Evolutionary conservation across 768 basidiomycete genomes (phyloP), one percentile per base, ranked within the genome.

Genomic region (Plicaturopsis crispa): DNA sequence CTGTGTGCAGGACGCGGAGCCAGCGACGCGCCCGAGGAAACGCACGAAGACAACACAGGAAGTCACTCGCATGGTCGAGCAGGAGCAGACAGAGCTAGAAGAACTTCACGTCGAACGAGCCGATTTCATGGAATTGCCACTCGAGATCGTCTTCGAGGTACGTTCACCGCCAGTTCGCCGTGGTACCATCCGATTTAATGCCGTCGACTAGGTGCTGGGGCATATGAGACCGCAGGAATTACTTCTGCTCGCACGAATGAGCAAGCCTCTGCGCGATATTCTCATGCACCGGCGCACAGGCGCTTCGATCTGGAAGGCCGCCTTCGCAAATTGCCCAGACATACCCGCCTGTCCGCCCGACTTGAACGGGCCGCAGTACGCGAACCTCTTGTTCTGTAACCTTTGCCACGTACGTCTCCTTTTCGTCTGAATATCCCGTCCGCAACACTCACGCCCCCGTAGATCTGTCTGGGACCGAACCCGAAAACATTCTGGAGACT

Each of bases 251-350:
- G 33, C 51, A 2, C 48, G 51, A 16, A 51, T 51, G 1, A 48
- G 48, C 1, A 54, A 54, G 30, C 24, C 28, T 7, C 39, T 55
- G 5, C 49, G 53, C 1, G 21, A 37, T 6, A 23, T 46, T 24
- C 44, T 55, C 28, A 50, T 47, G 45, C n/a, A n/a, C n/a, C 38
- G 33, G 20, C 46, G 43, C 20, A 51, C 56, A 3, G 45, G 50
- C 1, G 28, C 22, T 4, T 45, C 43, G 3, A 38, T 59, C 7
- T 61, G 59, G 59, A 48, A 45, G 28, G 39, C 37, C 5, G 51
- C 61, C 1, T 47, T 21, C n/a, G 13, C 26, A 12, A 40, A 44
- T 20, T 34, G 33, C 12, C 31, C 35, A 23, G 42, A 35, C n/a
- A 28, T 49, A 13, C 50, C 43, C 10, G 42, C 39, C 6, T 43